Evolutionary conservation across 2,329 filamentous ascomycete genomes (phyloP).

Genomic region (Talaromyces verruculosus): DNA sequence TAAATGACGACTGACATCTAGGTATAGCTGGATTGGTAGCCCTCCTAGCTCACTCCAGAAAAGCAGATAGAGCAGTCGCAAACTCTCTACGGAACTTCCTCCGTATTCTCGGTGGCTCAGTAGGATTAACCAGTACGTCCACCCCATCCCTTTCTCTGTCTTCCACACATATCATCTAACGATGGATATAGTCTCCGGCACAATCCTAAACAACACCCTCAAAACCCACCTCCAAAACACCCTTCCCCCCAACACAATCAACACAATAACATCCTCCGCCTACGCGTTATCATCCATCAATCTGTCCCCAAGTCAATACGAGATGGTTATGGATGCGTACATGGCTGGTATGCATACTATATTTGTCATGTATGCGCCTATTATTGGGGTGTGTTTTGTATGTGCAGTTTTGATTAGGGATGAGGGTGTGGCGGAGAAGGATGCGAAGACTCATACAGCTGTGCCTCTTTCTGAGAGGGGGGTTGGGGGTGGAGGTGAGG

Average conservation of each 20-base stretch:
- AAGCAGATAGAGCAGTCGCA: slow-evolving; percentile 17
- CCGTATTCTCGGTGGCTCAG: slow-evolving; percentile 16
- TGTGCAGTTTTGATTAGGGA: slow-evolving; percentile 15
- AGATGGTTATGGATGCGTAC: slow-evolving; percentile 7
- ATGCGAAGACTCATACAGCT: background rate
- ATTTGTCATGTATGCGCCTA: slow-evolving; percentile 15
- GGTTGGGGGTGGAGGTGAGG: background rate
- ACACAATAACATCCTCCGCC: slow-evolving; percentile 15
- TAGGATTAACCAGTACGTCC: slow-evolving; percentile 15
- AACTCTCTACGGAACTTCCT: slow-evolving; percentile 17
- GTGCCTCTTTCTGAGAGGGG: background rate
- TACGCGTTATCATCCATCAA: slow-evolving; percentile 3
- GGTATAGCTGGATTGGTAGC: slow-evolving; percentile 5
- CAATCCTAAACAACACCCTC: slow-evolving; percentile 18
- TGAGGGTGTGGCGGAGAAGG: slow-evolving; percentile 15
- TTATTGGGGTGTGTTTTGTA: slow-evolving; percentile 16
- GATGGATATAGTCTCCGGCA: slow-evolving; percentile 1
- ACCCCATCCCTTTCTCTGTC: background rate
- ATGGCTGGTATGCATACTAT: slow-evolving; percentile 18
- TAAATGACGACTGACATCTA: background rate
- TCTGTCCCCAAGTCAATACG: background rate
- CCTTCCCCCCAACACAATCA: slow-evolving; percentile 1
- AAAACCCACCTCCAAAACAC: background rate
- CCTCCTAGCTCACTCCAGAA: slow-evolving; percentile 14
- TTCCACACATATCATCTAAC: background rate